Percentiles rank a stretch among this genome's conserved stretches.
Evolutionary conservation across 495 filamentous ascomycete genomes (phyloP).

Genomic region (Neurospora sp.): DNA sequence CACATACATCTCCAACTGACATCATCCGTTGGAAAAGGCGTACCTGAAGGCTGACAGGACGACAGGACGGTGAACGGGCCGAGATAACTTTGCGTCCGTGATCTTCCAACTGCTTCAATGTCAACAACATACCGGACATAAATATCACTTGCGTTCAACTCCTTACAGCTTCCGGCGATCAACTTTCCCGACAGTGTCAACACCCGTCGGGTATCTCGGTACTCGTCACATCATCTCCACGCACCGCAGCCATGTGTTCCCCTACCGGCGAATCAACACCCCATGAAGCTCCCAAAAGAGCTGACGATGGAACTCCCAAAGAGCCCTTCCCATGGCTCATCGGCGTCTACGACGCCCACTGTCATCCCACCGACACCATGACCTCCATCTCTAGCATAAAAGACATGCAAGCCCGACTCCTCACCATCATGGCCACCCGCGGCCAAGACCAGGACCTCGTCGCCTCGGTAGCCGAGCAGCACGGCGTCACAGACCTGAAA

Average conservation of each 20-base stretch:
- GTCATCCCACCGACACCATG: conserved; percentile 98
- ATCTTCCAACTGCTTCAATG: not conserved
- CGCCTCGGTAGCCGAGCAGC: conserved; percentile 47
- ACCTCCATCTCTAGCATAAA: conserved; percentile 54
- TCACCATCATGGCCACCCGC: conserved; percentile 87
- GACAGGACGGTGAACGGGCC: not conserved
- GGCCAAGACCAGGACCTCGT: conserved; percentile 82
- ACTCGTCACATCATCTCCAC: not conserved
- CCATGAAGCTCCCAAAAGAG: not conserved
- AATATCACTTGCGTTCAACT: not conserved
- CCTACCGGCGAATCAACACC: conserved; percentile 1
- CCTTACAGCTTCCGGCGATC: not conserved
- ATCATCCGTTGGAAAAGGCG: not conserved
- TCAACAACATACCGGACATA: not conserved
- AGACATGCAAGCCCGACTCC: conserved; percentile 60
- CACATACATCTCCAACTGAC: not conserved
- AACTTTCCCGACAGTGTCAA: not conserved
- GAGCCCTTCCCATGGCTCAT: conserved; percentile 68
- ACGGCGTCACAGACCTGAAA: conserved; percentile 16
- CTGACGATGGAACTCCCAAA: not conserved
- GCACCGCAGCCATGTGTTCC: conserved; percentile 7
- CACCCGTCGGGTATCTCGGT: not conserved
- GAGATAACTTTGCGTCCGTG: not conserved
- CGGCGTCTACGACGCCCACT: conserved; percentile 86
- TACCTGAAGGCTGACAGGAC: not conserved